These are phyloP conservation scores for Arachis monticola DNA, from an alignment of 331 rosid genomes.

Conservation along the genomic window DNA sequence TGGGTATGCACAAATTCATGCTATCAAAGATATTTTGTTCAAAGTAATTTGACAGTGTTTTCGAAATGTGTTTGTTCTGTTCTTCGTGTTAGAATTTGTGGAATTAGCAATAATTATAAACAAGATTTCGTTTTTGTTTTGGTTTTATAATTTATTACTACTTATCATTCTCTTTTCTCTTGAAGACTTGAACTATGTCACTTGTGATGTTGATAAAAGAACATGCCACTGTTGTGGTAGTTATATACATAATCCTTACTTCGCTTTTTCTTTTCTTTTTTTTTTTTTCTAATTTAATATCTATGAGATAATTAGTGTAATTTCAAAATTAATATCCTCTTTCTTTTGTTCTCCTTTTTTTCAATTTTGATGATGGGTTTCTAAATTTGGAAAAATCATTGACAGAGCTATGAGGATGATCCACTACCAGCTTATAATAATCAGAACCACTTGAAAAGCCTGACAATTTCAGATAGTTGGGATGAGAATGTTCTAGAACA, in stretches of 20 bases:
- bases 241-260: constrained; percentile 13
- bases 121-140: neutral
- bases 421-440: constrained; percentile 54
- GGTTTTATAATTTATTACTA: too few relatives aligned
- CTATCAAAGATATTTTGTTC: neutral
- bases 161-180: constrained; percentile 1
- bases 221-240: constrained; percentile 31
- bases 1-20: constrained; percentile 30
- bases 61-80: constrained; percentile 15
- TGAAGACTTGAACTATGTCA: constrained; percentile 20
- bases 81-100: constrained; percentile 30
- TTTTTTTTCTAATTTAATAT: constrained; percentile 23
- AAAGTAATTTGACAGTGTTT: constrained; percentile 2
- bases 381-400: constrained; percentile 35
- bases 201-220: constrained; percentile 20
- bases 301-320: neutral
- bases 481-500: constrained; percentile 61
- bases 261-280: neutral
- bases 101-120: constrained; percentile 18
- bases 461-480: constrained; percentile 72
- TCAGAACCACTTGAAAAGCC: constrained; percentile 55
- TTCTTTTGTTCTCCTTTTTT: neutral
- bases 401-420: constrained; percentile 84
- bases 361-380: constrained; percentile 23
- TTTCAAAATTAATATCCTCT: neutral